Conservation (phyloP, 305 asterid genomes). For the Fraxinus sp. region DNA sequence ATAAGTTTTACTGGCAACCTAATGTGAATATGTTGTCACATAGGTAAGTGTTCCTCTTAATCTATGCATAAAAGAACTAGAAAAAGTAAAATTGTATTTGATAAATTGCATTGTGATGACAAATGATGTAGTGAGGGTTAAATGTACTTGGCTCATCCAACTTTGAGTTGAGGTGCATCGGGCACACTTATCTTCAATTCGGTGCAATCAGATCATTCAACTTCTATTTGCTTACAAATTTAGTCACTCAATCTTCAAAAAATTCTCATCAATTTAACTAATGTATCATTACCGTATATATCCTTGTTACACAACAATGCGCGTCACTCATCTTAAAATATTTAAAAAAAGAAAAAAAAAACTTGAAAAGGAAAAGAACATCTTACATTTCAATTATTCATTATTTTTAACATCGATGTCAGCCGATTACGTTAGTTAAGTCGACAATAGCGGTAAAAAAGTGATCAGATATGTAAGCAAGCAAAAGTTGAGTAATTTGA, state of each 20-base stretch:
- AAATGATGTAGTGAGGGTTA: neutral
- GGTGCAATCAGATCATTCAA: neutral
- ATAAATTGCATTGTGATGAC: neutral
- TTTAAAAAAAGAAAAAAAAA: no score
- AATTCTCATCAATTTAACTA: neutral
- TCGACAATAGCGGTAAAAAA: neutral
- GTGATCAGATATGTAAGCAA: neutral
- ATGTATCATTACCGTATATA: no score
- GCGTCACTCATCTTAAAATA: neutral
- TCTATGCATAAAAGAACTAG: neutral
- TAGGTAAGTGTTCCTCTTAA: neutral
- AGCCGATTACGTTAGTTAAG: neutral
- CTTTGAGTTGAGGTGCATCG: neutral
- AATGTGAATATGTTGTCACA: neutral
- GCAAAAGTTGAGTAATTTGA: neutral
- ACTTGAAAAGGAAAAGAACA: neutral
- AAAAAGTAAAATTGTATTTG: neutral
- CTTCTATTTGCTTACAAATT: neutral
- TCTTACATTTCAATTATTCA: neutral
- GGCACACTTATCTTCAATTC: neutral
- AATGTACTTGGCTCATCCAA: neutral
- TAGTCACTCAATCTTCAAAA: neutral
- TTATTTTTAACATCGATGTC: neutral
- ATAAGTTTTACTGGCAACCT: neutral
- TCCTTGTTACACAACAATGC: neutral